Evolutionary conservation across 2,329 filamentous ascomycete species (phyloP).

Genomic region (Beauveria varroae): DNA sequence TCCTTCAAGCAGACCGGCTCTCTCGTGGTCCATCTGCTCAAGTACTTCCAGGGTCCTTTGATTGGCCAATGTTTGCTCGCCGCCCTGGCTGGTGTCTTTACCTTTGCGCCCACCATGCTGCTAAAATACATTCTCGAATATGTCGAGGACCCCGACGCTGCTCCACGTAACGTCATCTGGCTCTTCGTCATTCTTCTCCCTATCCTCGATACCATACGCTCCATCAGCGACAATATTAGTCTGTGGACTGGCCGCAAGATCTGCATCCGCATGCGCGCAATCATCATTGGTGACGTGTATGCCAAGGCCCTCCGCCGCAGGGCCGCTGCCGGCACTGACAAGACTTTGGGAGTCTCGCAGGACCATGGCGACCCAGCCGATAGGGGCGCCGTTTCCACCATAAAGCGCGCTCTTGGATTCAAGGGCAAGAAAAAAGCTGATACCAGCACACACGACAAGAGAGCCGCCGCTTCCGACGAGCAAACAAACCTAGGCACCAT

Average conservation of each 20-base stretch:
- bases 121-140: constrained; percentile 89
- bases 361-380: constrained; percentile 28
- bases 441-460: constrained; percentile 28
- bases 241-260: constrained; percentile 92
- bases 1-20: constrained; percentile 75
- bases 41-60: constrained; percentile 73
- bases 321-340: constrained; percentile 70
- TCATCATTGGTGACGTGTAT: constrained; percentile 96
- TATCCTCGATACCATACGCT: constrained; percentile 71
- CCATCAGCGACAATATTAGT: constrained; percentile 75
- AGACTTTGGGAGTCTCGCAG: constrained; percentile 52
- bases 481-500: constrained; percentile 96
- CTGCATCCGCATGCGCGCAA: constrained; percentile 85
- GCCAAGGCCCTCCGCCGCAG: constrained; percentile 90
- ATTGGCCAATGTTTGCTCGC: constrained; percentile 76
- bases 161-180: constrained; percentile 85
- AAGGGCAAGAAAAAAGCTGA: constrained; percentile 36
- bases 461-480: constrained; percentile 42
- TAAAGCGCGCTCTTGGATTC: constrained; percentile 52
- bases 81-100: constrained; percentile 70
- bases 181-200: constrained; percentile 90
- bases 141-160: constrained; percentile 71
- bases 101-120: constrained; percentile 85
- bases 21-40: constrained; percentile 71
- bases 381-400: constrained; percentile 36